A percentile compares a stretch with the other conserved stretches of the same genome.
phyloP scores from a whole-genome alignment of 176 grass and related monocot species.

The Tillandsia fasciculata region DNA sequence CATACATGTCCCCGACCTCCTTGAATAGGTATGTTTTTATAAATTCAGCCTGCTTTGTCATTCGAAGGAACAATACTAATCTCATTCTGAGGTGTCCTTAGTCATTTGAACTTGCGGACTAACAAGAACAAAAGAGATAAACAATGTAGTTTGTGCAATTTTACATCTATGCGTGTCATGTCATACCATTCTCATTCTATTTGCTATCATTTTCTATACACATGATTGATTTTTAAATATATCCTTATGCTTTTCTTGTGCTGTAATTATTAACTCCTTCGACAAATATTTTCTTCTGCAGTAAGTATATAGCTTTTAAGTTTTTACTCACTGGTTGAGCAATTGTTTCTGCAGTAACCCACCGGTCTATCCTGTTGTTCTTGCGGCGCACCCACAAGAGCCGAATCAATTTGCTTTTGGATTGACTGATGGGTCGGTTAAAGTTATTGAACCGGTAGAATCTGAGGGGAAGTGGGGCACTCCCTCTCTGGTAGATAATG shows the following conservation, averaged over 20 bases:
- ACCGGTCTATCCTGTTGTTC: slow-evolving; percentile 38
- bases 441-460: slow-evolving; percentile 78
- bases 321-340: no score
- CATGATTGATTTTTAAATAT: no score
- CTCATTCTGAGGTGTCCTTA: neutral
- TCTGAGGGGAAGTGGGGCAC: slow-evolving; percentile 73
- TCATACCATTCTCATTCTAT: no score
- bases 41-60: neutral
- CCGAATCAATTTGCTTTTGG: slow-evolving; percentile 90
- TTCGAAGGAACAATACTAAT: neutral
- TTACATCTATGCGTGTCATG: no score
- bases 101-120: neutral
- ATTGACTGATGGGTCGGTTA: slow-evolving; percentile 68
- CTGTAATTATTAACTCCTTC: no score
- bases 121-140: neutral
- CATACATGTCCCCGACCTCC: slow-evolving; percentile 39
- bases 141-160: no score
- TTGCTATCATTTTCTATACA: no score
- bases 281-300: no score
- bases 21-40: slow-evolving; percentile 41
- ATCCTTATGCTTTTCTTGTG: no score
- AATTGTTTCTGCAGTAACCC: slow-evolving; percentile 40
- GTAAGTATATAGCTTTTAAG: no score
- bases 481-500: slow-evolving; percentile 44
- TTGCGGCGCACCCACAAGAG: slow-evolving; percentile 72